Evolutionary conservation across 352 stramenopile genomes (phyloP), one percentile per base, ranked within the genome.

Genomic region (Saprolegnia diclina): DNA sequence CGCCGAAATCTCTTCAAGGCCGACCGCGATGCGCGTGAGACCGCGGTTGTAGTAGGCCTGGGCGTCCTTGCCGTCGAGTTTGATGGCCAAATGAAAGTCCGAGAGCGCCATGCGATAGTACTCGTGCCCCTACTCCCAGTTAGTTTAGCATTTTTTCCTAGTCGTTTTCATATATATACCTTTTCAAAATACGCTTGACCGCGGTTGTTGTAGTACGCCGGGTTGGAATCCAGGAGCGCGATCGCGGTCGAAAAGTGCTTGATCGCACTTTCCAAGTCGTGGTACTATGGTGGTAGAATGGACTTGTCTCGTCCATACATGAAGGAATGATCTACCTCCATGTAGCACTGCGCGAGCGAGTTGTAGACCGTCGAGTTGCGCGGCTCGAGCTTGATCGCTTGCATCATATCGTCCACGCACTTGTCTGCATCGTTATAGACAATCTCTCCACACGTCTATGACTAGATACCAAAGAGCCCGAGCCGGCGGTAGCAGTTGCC

Each of bases 11-110:
- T 82, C 59, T 16, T 90, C 74, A 22, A 93, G 74, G 10, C 78
- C 77, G 9, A 93, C 67, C 26, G 81, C 77, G 13, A 93, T 73
- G 1, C 83, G 79, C 22, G 90, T 78, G 1, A 82, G 87, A 0
- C 85, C 85, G 13, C 85, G 77, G 37, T 91, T 91, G 66, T 90
- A 91, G 71, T 91, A 91, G 29, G 82, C 76, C 63, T 91, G 78
- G 0, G 83, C 79, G 48, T 91, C 83, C 7, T 80, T 85, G 22
- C 85, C 82, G 42, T 91, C 83, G 19, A 93, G 74, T 59, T 91
- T 79, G 65, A 93, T 85, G 29, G 79, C 80, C 35, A 76, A 74
- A 56, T 91, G 90, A 37, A 93, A 85, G 62, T 93, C 85, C 5
- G 75, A 73, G 29, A 88, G 56, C 78, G 68, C 13, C 80, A 82